phyloP scores from a whole-genome alignment of 2,329 filamentous ascomycete genomes.

The Truncatella angustata region DNA sequence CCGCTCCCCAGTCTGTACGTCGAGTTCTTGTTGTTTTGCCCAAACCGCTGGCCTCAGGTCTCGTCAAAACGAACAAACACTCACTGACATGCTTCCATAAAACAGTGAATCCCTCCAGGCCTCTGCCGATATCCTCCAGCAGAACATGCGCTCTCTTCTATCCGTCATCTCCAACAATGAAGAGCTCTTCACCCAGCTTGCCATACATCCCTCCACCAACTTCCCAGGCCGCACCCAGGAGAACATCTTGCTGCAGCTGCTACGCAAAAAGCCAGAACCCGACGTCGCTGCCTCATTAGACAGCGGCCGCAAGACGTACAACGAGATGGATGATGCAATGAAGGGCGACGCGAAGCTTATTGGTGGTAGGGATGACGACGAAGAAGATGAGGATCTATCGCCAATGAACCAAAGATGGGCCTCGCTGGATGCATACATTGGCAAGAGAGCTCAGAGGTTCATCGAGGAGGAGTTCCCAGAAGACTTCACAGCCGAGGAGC shows the following conservation, averaged over 20 bases:
- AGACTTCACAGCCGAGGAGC: slow-evolving; percentile 71
- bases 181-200: slow-evolving; percentile 66
- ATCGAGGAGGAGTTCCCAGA: slow-evolving; percentile 52
- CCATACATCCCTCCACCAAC: slow-evolving; percentile 73
- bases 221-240: slow-evolving; percentile 71
- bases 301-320: slow-evolving; percentile 50
- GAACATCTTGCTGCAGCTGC: slow-evolving; percentile 62
- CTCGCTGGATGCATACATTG: slow-evolving; percentile 29
- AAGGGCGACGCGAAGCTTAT: slow-evolving; percentile 32
- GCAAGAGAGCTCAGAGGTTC: slow-evolving; percentile 33
- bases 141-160: slow-evolving; percentile 66
- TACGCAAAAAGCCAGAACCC: slow-evolving; percentile 83
- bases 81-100: not conserved
- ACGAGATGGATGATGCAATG: not conserved
- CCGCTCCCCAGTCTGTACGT: slow-evolving; percentile 67
- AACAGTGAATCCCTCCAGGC: slow-evolving; percentile 67
- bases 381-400: slow-evolving; percentile 25
- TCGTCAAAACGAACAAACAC: too few species aligned
- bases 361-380: not conserved
- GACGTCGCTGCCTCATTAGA: slow-evolving; percentile 72
- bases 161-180: slow-evolving; percentile 63
- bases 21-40: too few species aligned
- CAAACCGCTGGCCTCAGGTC: too few species aligned
- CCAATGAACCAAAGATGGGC: slow-evolving; percentile 37
- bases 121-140: slow-evolving; percentile 69